Evolutionary conservation across 805 yeast genomes (phyloP), one percentile per base, ranked within the genome.

Genomic region (Brettanomyces naardenensis): DNA sequence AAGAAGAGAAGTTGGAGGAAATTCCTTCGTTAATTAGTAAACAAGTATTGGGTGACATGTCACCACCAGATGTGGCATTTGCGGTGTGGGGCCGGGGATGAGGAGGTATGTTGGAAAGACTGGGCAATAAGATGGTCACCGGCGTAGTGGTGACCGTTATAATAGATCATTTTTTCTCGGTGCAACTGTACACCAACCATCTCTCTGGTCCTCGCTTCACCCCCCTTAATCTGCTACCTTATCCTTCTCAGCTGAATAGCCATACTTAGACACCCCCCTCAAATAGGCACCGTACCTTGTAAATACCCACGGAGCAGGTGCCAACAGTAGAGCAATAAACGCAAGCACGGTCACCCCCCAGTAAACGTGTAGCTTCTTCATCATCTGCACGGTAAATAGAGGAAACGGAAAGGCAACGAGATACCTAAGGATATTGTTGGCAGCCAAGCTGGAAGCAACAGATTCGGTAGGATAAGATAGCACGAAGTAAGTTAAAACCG

Each of bases 401-500:
- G 95, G 95, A 68, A 88, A 80, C 17, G 78, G 84, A 5, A 86
- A 77, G 7, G 94, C 86, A 44, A 82, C 56, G 23, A 80, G 47
- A 54, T 85, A 86, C 62, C 96, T 73, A 40, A 80, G 59, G 52
- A 88, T 65, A 56, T 84, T 85, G 61, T 87, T 88, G 11, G 95
- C 95, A 26, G 95, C 95, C 44, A 86, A 59, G 3, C 94, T 90
- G n/a, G 90, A 79, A 0, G 95, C 95, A 18, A 86, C 81, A 25
- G 72, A 70, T 25, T 77, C 59, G 33, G 90, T 87, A 20, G 92
- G 90, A 57, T 77, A 84, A 4, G 82, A 58, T 68, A 77, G 68
- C 26, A 83, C 65, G 58, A 83, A 80, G 56, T 83, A 84, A 34
- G 76, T 71, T 52, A 83, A 66, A 34, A 77, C 73, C 17, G 84